phyloP scores from a whole-genome alignment of 2,329 filamentous ascomycete species.

The Sporothrix inflata region DNA sequence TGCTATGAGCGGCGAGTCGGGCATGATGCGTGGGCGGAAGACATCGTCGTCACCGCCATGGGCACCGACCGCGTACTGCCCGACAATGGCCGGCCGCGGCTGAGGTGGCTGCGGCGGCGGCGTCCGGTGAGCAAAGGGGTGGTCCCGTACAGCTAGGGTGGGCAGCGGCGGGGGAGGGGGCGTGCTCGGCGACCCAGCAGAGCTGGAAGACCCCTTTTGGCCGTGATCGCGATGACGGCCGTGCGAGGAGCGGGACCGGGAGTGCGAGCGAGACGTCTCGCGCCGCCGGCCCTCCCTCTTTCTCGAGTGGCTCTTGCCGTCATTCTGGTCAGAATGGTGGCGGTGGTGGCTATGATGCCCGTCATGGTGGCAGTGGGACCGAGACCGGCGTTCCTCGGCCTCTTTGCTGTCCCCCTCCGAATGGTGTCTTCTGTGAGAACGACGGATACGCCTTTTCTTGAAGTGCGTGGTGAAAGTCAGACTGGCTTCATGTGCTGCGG shows the following conservation, averaged over 20 bases:
- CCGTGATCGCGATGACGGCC: conserved; percentile 24
- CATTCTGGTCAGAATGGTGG: conserved; percentile 34
- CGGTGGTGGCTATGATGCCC: conserved; percentile 29
- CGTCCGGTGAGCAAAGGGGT: conserved; percentile 32
- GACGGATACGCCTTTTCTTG: conserved; percentile 50
- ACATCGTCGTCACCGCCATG: conserved; percentile 29
- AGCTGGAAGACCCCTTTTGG: conserved; percentile 24
- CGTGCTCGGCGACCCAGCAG: neutral
- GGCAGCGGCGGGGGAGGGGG: conserved; percentile 11
- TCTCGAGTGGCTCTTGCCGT: conserved; percentile 27
- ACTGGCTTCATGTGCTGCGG: conserved; percentile 42
- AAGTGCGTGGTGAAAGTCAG: conserved; percentile 52
- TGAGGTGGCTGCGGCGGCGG: conserved; percentile 31
- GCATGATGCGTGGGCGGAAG: conserved; percentile 33
- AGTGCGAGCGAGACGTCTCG: conserved; percentile 25
- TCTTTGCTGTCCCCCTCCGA: conserved; percentile 41
- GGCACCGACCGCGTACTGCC: neutral
- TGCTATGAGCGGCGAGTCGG: conserved; percentile 28
- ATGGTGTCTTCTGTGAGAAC: conserved; percentile 42
- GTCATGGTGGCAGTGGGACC: conserved; percentile 35
- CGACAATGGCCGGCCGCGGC: conserved; percentile 21
- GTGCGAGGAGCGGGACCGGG: conserved; percentile 16
- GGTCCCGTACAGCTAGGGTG: conserved; percentile 17
- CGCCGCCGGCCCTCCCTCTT: neutral
- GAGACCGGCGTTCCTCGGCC: conserved; percentile 33